Conservation (phyloP, 768 basidiomycete genomes). For the Lactarius tabidus region DNA sequence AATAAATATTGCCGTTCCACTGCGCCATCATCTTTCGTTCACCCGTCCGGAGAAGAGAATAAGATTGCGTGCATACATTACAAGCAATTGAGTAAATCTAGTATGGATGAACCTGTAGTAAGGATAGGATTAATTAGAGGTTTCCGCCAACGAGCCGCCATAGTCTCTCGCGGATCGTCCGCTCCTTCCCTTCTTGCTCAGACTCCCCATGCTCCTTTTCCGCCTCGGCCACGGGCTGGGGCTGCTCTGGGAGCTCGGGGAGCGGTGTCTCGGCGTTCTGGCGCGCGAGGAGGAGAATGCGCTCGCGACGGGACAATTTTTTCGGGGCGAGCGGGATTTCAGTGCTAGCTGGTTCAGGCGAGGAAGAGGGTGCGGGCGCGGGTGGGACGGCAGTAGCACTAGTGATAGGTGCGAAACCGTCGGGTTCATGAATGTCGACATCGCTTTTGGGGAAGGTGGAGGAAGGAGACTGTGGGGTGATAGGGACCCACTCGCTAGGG, state of each 20-base stretch:
- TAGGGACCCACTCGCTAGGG: slow-evolving; percentile 13
- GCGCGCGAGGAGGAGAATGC: slow-evolving; percentile 20
- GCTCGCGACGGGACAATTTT: slow-evolving; percentile 22
- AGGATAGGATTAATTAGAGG: neutral
- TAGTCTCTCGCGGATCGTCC: slow-evolving; percentile 23
- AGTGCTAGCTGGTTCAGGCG: too few species aligned
- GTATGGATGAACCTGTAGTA: neutral
- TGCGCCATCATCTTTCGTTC: neutral
- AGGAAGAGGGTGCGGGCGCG: neutral
- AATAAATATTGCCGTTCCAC: neutral
- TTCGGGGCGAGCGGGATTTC: neutral
- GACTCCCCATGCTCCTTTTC: slow-evolving; percentile 1
- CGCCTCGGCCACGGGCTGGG: neutral
- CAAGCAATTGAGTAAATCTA: neutral
- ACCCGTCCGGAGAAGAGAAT: neutral
- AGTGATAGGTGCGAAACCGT: neutral
- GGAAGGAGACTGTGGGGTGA: neutral
- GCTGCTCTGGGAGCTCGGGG: neutral
- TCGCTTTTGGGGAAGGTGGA: neutral
- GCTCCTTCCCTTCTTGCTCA: slow-evolving; percentile 16
- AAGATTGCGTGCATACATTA: neutral
- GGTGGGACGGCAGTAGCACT: neutral
- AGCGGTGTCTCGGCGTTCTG: slow-evolving; percentile 23
- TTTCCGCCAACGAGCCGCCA: slow-evolving; percentile 22
- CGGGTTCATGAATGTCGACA: neutral